phyloP scores from a whole-genome alignment of 345 rosid genomes.

The Populus davidiana region DNA sequence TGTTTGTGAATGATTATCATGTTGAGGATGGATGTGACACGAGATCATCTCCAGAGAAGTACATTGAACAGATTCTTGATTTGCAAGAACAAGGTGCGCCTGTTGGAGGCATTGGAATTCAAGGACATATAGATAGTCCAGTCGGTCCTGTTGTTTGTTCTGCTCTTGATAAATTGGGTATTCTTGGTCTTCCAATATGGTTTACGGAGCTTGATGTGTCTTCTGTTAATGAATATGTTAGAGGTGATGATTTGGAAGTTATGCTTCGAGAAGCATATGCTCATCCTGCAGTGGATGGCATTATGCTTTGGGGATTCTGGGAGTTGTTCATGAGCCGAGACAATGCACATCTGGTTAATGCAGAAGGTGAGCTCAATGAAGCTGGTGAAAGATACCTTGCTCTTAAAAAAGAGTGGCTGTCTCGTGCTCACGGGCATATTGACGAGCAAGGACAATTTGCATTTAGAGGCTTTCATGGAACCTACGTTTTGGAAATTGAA shows the following conservation, averaged over 20 bases:
- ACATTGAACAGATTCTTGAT: constrained; percentile 60
- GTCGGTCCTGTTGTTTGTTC: constrained; percentile 69
- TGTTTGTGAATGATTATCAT: constrained; percentile 89
- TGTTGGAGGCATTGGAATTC: constrained; percentile 89
- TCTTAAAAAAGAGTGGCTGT: constrained; percentile 74
- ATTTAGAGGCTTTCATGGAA: constrained; percentile 86
- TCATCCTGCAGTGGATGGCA: constrained; percentile 92
- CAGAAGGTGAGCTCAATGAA: constrained; percentile 85
- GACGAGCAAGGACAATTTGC: constrained; percentile 53
- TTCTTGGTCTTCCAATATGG: constrained; percentile 87
- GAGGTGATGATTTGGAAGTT: constrained; percentile 95
- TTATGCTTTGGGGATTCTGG: constrained; percentile 99
- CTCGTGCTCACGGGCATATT: constrained; percentile 45
- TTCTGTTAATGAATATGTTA: constrained; percentile 62
- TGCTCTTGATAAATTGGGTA: constrained; percentile 69
- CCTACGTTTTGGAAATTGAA: constrained; percentile 51
- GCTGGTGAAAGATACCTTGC: constrained; percentile 70
- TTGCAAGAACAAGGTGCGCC: constrained; percentile 78
- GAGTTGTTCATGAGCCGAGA: constrained; percentile 88
- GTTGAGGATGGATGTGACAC: constrained; percentile 81
- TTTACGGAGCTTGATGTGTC: constrained; percentile 93
- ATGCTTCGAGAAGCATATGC: constrained; percentile 92
- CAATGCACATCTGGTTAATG: constrained; percentile 71
- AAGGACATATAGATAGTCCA: constrained; percentile 85
- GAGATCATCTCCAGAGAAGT: constrained; percentile 72